Evolutionary conservation across 129 eudicot genomes (phyloP).

Genomic region (Artemisia annua): DNA sequence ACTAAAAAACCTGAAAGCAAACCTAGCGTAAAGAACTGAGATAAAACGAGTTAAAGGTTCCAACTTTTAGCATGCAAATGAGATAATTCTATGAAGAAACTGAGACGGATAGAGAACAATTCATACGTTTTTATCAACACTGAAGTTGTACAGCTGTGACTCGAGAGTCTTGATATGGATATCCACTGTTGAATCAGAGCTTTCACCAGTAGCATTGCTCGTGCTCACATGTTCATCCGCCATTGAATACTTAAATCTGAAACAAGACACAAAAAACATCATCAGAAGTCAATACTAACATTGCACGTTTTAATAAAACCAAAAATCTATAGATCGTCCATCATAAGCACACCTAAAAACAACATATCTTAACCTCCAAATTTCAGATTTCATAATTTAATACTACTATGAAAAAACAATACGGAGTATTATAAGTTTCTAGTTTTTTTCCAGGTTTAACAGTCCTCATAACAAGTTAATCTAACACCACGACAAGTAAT

Average conservation of each 20-base stretch:
- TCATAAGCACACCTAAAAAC: not conserved
- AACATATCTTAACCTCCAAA: not conserved
- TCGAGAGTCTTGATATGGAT: constrained; percentile 93
- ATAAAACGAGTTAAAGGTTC: not conserved
- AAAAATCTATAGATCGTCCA: not conserved
- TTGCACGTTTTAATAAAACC: not conserved
- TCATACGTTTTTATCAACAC: constrained; percentile 70
- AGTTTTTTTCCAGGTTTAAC: too few relatives aligned
- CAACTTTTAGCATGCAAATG: not conserved
- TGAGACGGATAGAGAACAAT: not conserved
- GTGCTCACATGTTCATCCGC: constrained; percentile 61
- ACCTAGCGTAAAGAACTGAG: too few relatives aligned
- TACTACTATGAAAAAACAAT: too few relatives aligned
- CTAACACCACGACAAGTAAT: too few relatives aligned
- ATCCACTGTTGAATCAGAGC: constrained; percentile 68
- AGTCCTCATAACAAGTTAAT: too few relatives aligned
- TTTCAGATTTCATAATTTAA: too few relatives aligned
- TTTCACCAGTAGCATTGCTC: constrained; percentile 48
- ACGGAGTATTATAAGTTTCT: too few relatives aligned
- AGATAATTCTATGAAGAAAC: not conserved
- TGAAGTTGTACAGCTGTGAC: constrained; percentile 64
- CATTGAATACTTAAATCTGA: constrained; percentile 42
- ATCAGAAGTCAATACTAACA: not conserved
- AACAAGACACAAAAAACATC: constrained; percentile 4
- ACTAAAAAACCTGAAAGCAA: not conserved